A percentile compares a stretch with the other conserved stretches of the same genome.
Evolutionary conservation across 2,329 filamentous ascomycete species (phyloP).

Genomic region (Zymoseptoria brevis): DNA sequence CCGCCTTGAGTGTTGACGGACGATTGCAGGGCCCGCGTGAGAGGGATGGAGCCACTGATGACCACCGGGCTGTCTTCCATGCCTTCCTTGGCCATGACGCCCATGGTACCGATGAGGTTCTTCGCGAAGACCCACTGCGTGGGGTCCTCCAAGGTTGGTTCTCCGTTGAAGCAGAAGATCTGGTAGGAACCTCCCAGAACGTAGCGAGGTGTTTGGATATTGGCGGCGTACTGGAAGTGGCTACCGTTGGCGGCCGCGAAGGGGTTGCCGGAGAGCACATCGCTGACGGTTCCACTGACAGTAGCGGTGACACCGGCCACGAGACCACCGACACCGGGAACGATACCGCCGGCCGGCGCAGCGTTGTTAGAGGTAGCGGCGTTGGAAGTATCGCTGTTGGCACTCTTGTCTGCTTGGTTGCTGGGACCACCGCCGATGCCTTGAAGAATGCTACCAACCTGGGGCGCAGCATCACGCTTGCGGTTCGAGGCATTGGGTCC

Average conservation of each 20-base stretch:
- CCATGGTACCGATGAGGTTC: slow-evolving; percentile 54
- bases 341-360: background rate
- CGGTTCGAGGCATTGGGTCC: slow-evolving; percentile 28
- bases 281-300: background rate
- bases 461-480: background rate
- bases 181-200: slow-evolving; percentile 54
- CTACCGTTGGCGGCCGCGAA: slow-evolving; percentile 31
- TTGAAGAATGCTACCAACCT: background rate
- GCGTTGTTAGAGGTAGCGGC: background rate
- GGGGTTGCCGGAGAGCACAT: slow-evolving; percentile 8
- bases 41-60: slow-evolving; percentile 36
- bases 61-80: slow-evolving; percentile 21
- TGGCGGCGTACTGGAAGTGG: slow-evolving; percentile 60
- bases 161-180: slow-evolving; percentile 61
- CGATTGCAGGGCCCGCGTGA: slow-evolving; percentile 36
- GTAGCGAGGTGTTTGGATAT: slow-evolving; percentile 54
- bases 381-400: background rate
- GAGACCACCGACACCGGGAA: background rate
- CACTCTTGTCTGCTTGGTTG: background rate
- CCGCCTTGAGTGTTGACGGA: slow-evolving; percentile 23
- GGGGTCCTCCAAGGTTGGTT: slow-evolving; percentile 34
- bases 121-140: slow-evolving; percentile 44
- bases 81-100: slow-evolving; percentile 32
- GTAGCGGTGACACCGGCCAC: background rate
- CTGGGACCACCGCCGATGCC: background rate